Conservation (phyloP, 495 filamentous ascomycete genomes). For the Neurospora tetraspora region DNA sequence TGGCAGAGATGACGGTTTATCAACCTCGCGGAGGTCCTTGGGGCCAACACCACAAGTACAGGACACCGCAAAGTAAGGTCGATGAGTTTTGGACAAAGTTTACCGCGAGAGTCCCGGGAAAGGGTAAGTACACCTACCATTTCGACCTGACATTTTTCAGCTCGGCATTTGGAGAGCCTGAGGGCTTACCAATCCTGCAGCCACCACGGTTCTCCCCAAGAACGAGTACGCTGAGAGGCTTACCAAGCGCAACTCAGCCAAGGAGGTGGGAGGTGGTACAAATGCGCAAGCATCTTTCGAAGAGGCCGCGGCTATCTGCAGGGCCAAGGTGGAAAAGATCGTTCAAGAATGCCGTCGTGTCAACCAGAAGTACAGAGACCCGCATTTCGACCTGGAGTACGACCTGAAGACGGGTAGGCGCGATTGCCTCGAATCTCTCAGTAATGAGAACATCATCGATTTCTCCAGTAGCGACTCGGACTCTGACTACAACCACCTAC, state of each 20-base stretch:
- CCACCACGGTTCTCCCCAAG: constrained; percentile 62
- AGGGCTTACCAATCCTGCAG: constrained; percentile 25
- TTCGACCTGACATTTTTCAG: neutral
- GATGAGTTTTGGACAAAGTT: constrained; percentile 76
- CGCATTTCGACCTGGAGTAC: constrained; percentile 77
- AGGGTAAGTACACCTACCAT: constrained; percentile 23
- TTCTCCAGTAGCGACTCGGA: constrained; percentile 5
- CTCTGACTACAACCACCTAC: neutral
- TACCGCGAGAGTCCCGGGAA: constrained; percentile 50
- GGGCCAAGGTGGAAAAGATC: constrained; percentile 69
- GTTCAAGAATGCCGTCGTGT: constrained; percentile 70
- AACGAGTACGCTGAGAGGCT: constrained; percentile 61
- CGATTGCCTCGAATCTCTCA: constrained; percentile 56
- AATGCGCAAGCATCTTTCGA: constrained; percentile 56
- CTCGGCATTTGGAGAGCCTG: neutral
- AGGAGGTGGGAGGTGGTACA: constrained; percentile 17
- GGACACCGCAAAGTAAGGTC: constrained; percentile 59
- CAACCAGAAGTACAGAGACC: constrained; percentile 85
- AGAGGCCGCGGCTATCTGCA: constrained; percentile 59
- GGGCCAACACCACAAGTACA: constrained; percentile 23
- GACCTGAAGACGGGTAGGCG: constrained; percentile 55
- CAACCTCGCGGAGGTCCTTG: neutral
- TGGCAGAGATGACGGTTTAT: constrained; percentile 16
- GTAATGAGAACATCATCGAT: constrained; percentile 14
- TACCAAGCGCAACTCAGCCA: constrained; percentile 45